Base-by-base conservation (phyloP, 1,284 basidiomycete genomes). In the Marasmius sp. region DNA sequence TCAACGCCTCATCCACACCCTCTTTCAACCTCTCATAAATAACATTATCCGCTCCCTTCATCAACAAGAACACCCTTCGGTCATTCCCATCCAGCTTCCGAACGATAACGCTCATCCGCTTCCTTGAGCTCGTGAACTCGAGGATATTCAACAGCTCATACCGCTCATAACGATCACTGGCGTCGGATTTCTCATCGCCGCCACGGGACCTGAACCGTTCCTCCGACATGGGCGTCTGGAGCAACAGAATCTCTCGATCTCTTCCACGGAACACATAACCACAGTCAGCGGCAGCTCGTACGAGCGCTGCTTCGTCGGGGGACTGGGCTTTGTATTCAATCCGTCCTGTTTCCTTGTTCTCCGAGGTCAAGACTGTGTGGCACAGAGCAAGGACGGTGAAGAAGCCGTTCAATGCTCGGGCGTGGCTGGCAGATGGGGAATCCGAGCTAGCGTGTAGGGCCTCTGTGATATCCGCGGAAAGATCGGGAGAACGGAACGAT, bases 251-350 rank as follows among this genome's bases (percentile, higher is more conserved):
- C 68, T 93, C 92, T 65, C 84, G 83, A 67, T 98, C 95, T 61
- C 94, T 84, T 6, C 96, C 95, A 36, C 88, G 85, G 79, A 98
- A 99, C 58, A 96, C 84, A 74, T 94, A 99, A 0, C 97, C 97
- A 53, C 92, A 88, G 71, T 98, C 97, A 10, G 97, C 96, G 0
- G 97, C 97, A 27, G 95, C 94, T 75, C 97, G 94, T 1, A 99
- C 97, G 18, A 99, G 86, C 10, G 97, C 97, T 3, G 94, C 92
- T 79, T 99, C 97, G 72, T 99, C 97, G 1, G 97, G 97, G 33
- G 89, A 93, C 76, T 98, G 97, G 6, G 97, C 95, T 78, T 97
- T 98, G 83, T 97, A 99, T 71, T 92, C 87, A 62, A 98, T 86
- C 38, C 82, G 81, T 54, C 91, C 91, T 0, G 89, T 90, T 37